Conservation (phyloP, 2,329 filamentous ascomycete genomes). For the Ceratocystis lukuohia region DNA sequence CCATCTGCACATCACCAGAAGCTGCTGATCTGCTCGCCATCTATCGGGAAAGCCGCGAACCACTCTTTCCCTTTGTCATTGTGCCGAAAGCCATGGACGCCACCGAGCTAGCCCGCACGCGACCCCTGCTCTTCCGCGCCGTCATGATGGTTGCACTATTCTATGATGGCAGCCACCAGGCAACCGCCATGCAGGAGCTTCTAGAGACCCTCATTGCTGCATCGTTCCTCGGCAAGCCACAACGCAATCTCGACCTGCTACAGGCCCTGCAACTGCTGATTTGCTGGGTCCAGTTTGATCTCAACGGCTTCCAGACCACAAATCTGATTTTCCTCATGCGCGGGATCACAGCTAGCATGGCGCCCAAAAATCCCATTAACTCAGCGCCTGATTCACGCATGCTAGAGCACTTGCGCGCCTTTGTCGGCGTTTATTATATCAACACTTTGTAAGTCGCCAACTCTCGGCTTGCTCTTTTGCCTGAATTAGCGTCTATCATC, state of each 20-base stretch:
- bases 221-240: conserved; percentile 30
- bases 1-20: conserved; percentile 27
- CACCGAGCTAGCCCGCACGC: conserved; percentile 27
- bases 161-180: conserved; percentile 33
- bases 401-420: conserved; percentile 35
- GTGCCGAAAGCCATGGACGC: conserved; percentile 29
- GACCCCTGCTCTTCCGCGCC: conserved; percentile 38
- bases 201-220: conserved; percentile 32
- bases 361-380: conserved; percentile 21
- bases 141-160: conserved; percentile 34
- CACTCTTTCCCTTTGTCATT: conserved; percentile 35
- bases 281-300: conserved; percentile 29
- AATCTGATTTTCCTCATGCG: conserved; percentile 37
- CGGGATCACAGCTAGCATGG: conserved; percentile 23
- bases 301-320: conserved; percentile 37
- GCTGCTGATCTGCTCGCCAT: conserved; percentile 30
- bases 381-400: conserved; percentile 21
- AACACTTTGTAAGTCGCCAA: conserved; percentile 32
- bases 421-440: conserved; percentile 37
- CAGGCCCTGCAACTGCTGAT: conserved; percentile 35
- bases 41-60: conserved; percentile 27
- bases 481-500: not conserved
- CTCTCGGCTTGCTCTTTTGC: not conserved
- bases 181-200: conserved; percentile 32
- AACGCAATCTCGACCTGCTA: conserved; percentile 34